Conservation (phyloP, 768 basidiomycete genomes). For the Tricholomella constricta region DNA sequence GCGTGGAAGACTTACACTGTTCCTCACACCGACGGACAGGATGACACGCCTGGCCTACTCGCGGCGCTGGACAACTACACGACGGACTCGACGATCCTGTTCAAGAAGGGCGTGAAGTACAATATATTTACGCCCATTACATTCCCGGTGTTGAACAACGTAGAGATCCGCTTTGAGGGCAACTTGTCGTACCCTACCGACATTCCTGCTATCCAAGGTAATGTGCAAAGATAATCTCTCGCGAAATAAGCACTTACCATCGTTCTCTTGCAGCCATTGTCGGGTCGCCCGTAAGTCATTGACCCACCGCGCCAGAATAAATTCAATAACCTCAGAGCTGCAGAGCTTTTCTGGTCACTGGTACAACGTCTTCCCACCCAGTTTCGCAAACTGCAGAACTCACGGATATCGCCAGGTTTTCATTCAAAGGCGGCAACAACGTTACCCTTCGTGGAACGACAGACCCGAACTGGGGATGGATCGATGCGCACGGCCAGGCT, state of each 20-base stretch:
- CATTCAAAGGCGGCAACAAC: slow-evolving; percentile 56
- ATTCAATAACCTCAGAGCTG: background rate
- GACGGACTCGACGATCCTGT: slow-evolving; percentile 54
- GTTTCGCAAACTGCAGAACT: background rate
- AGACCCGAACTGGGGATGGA: slow-evolving; percentile 66
- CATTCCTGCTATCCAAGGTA: slow-evolving; percentile 54
- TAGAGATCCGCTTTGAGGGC: slow-evolving; percentile 57
- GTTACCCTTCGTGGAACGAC: slow-evolving; percentile 57
- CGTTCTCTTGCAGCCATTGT: slow-evolving; percentile 40
- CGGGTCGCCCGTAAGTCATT: slow-evolving; percentile 41
- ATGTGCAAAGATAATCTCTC: background rate
- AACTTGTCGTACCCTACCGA: slow-evolving; percentile 57
- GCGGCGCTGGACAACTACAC: slow-evolving; percentile 44
- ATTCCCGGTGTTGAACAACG: slow-evolving; percentile 56
- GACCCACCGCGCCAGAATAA: background rate
- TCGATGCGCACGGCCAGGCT: slow-evolving; percentile 60
- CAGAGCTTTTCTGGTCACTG: slow-evolving; percentile 49
- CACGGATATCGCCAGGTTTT: slow-evolving; percentile 40
- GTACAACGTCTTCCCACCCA: slow-evolving; percentile 22
- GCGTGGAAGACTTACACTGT: slow-evolving; percentile 56
- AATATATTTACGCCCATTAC: slow-evolving; percentile 62
- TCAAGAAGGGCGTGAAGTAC: slow-evolving; percentile 56
- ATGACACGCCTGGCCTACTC: slow-evolving; percentile 53
- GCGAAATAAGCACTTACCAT: background rate
- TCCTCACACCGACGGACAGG: slow-evolving; percentile 45